Evolutionary conservation across 805 yeast species (phyloP).

Genomic region (Tetrapisispora phaffii): DNA sequence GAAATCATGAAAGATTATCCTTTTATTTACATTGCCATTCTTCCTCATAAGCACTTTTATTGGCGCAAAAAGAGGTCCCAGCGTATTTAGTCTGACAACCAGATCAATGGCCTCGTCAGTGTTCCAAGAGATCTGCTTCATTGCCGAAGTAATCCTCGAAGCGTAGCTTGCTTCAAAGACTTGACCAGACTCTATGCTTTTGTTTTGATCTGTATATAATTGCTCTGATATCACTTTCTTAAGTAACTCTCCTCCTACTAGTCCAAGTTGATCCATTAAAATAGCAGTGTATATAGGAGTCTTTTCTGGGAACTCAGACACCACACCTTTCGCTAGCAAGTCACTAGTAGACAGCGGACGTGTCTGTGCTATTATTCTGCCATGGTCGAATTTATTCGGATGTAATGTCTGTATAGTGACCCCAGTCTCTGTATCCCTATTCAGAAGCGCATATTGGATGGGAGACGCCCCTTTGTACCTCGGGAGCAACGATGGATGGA

Average conservation of each 20-base stretch:
- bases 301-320: constrained; percentile 23
- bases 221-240: constrained; percentile 33
- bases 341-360: constrained; percentile 14
- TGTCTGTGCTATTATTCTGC: constrained; percentile 57
- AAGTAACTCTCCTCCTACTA: constrained; percentile 52
- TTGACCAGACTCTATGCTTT: constrained; percentile 12
- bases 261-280: constrained; percentile 44
- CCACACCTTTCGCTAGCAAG: constrained; percentile 16
- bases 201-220: constrained; percentile 15
- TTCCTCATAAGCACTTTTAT: constrained; percentile 30
- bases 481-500: constrained; percentile 88
- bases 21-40: constrained; percentile 29
- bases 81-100: constrained; percentile 36
- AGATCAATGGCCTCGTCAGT: constrained; percentile 31
- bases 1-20: constrained; percentile 42
- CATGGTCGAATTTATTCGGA: constrained; percentile 77
- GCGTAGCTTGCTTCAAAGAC: constrained; percentile 36
- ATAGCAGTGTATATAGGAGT: constrained; percentile 15
- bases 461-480: constrained; percentile 83
- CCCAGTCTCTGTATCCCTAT: constrained; percentile 57
- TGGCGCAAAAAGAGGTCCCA: constrained; percentile 48
- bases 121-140: constrained; percentile 42
- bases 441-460: constrained; percentile 64
- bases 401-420: constrained; percentile 85
- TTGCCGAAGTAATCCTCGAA: constrained; percentile 38